Percentiles rank a stretch among this genome's conserved stretches.
Evolutionary conservation across 169 alveolate species (phyloP).

Genomic region (Cryptosporidium muris): DNA sequence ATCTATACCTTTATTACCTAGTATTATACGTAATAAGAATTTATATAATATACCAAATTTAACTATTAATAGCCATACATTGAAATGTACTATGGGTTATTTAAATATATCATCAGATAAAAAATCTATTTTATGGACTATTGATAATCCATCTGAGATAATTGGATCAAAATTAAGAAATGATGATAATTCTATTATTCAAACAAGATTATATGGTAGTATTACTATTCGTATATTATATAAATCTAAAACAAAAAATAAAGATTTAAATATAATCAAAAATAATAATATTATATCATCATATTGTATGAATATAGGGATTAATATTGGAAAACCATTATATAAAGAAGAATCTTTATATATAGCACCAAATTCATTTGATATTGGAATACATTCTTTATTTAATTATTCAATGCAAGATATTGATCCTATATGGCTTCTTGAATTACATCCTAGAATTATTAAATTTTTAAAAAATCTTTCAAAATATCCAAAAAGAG

Average conservation of each 20-base stretch:
- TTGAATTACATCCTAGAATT: constrained; percentile 51
- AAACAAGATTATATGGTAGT: constrained; percentile 31
- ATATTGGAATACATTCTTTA: constrained; percentile 20
- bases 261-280: neutral
- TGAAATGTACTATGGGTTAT: constrained; percentile 32
- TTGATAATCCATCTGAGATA: constrained; percentile 36
- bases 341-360: constrained; percentile 2
- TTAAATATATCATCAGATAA: constrained; percentile 23
- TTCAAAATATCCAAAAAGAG: constrained; percentile 5
- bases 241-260: constrained; percentile 6
- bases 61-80: constrained; percentile 21
- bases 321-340: constrained; percentile 21
- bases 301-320: constrained; percentile 8
- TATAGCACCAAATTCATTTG: constrained; percentile 50
- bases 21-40: constrained; percentile 10
- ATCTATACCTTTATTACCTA: constrained; percentile 35
- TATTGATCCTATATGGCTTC: constrained; percentile 41
- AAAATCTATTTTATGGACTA: constrained; percentile 28
- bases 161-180: neutral
- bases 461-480: neutral
- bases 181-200: constrained; percentile 9
- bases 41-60: constrained; percentile 19
- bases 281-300: neutral
- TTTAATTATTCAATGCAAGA: constrained; percentile 28
- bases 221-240: constrained; percentile 27